Base-by-base conservation (phyloP, 208 protist species). In the Blastocrithidia nonstop region DNA sequence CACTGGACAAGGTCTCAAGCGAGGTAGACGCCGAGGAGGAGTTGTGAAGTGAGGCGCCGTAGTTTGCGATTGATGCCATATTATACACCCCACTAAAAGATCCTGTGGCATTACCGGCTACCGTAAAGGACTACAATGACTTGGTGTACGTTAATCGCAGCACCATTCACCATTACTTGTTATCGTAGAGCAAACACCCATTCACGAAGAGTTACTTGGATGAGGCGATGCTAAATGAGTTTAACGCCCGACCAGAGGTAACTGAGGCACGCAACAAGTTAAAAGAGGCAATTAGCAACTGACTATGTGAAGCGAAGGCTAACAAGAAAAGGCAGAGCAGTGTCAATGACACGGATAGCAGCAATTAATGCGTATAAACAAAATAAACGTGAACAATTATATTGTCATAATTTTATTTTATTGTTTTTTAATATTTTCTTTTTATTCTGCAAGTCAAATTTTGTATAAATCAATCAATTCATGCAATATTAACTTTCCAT, bases 151-250 rank as follows among this genome's bases (percentile, higher is more conserved):
- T 87, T 11, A 93, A 93, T 53, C 53, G 65, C 26, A 72, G 84
- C 47, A 89, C 84, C 20, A 57, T 89, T 37, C 84, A 88, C 48
- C 84, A 93, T 57, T 49, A 74, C 3, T 65, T 93, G 15, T 62
- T 93, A 22, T 87, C 84, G 9, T 76, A 88, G 44, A 72, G 53
- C 53, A 88, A 93, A 56, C 66, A 93, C 53, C 83, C 83, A 0
- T 93, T 87, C 56, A 93, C 78, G 9, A 93, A 93, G 25, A 76
- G 88, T 51, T 76, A 79, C 20, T 57, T 93, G n/a, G 81, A 84
- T 44, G 75, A 88, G 57, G 50, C 63, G n/a, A 71, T 85, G 62
- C 65, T 93, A 37, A 61, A 70, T 23, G 69, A 57, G 11, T 93
- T 88, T 50, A 93, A 93, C 60, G 40, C 52, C 32, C 63, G 73